Percentiles rank a stretch among this genome's conserved stretches.
These are phyloP conservation scores for Hypholoma fasciculare DNA, from an alignment of 768 basidiomycete species.

Conservation along the genomic window DNA sequence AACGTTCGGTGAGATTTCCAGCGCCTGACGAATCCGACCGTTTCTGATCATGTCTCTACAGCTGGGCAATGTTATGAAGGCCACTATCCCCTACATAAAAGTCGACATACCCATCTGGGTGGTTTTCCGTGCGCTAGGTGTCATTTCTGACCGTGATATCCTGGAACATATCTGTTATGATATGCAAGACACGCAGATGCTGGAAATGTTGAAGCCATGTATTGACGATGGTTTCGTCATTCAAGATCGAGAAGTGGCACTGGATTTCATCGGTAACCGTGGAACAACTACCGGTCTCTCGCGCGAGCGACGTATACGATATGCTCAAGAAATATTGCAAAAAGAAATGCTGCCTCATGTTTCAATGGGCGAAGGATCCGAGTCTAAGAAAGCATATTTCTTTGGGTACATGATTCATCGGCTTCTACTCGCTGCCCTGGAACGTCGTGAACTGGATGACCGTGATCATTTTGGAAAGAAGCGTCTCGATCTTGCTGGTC, in stretches of 20 bases:
- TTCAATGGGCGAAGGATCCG: constrained; percentile 92
- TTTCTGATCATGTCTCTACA: constrained; percentile 27
- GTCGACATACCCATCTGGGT: constrained; percentile 99
- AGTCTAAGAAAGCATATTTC: constrained; percentile 99
- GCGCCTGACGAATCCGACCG: constrained; percentile 3
- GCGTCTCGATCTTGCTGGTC: constrained; percentile 93
- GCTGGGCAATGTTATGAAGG: constrained; percentile 93
- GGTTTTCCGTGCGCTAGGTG: constrained; percentile 95
- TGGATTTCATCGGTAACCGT: constrained; percentile 98
- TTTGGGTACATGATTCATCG: constrained; percentile 99
- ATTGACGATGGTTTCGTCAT: constrained; percentile 99
- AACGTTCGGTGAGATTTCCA: constrained; percentile 70
- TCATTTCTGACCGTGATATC: constrained; percentile 97
- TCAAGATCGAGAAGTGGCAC: constrained; percentile 93
- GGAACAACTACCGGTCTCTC: constrained; percentile 93
- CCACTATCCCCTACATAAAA: constrained; percentile 97
- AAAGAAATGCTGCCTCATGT: constrained; percentile 99
- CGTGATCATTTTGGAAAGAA: constrained; percentile 99
- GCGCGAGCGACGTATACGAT: constrained; percentile 89
- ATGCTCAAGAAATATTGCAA: constrained; percentile 96
- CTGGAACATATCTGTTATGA: constrained; percentile 99
- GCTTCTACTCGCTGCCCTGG: constrained; percentile 88
- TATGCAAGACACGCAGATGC: constrained; percentile 92
- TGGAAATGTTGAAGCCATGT: constrained; percentile 98
- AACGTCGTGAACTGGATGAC: constrained; percentile 94